Evolutionary conservation across 202 grass and related monocot species (phyloP), one percentile per base, ranked within the genome.

Genomic region (Zoysia matrella): DNA sequence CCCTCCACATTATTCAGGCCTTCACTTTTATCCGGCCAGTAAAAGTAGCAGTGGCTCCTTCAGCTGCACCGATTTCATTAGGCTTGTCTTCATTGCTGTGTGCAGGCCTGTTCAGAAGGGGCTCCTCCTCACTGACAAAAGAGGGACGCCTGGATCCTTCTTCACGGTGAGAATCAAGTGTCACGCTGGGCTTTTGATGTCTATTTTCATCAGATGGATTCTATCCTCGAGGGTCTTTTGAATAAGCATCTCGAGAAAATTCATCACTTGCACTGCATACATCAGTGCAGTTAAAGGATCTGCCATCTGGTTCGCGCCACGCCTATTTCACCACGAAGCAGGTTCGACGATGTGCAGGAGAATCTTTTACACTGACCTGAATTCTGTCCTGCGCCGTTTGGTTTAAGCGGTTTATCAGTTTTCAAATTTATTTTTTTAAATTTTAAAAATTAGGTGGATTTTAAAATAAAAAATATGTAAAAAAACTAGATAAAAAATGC

Each of bases 261-360:
- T 95, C 95, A 95, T 98, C 83, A 95, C 92, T 93, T 98, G 95
- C 36, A 98, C 95, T 4, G 90, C 95, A 68, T 98, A 91, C 95
- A 98, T 95, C 58, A 95, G 54, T 78, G 92, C 95, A 64, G 95
- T 98, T 80, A 95, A 91, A 83, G 95, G 92, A 89, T 98, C 95
- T 41, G 57, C 89, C 95, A 98, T 98, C 92, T 22, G 22, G 22
- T 22, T 22, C 22, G 22, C 22, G 22, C 22, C 22, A 22, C 22
- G 22, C 22, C 22, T 22, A 22, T 22, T 22, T 22, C 22, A 22
- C 22, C 22, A 22, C 22, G 22, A 22, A 22, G 22, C 22, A 22
- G 22, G 22, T 22, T 22, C 22, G 22, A 22, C 22, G 22, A 22
- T 22, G 22, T 22, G 22, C 22, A 22, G 22, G 22, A 22, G 22